Evolutionary conservation across 192 early-diverging fungal genomes (phyloP), one percentile per base, ranked within the genome.

Genomic region (Linnemannia zychae): DNA sequence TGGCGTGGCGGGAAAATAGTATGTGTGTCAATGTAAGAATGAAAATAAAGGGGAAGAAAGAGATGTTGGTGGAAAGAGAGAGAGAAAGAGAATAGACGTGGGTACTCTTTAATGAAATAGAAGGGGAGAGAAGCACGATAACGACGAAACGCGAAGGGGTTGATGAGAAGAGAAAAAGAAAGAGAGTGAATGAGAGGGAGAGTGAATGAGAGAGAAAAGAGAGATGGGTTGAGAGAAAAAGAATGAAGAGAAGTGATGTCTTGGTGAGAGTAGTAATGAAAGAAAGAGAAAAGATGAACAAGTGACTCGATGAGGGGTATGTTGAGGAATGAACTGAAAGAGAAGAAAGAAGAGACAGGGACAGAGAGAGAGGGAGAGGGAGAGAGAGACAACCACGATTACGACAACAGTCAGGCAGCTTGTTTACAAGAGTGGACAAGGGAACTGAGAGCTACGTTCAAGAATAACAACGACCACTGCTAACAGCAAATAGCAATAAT

Each of bases 1-100:
- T 20, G 74, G 37, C 9, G 28, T 50, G 13, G 75, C 46, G 38
- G 46, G 65, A 47, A 67, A 73, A 40, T 36, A 67, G 37, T 71
- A 24, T 52, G 53, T 31, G 5, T 9, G 28, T 18, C 40, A 44
- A 71, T 17, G 52, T 46, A 38, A 46, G 53, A 44, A 37, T 28
- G 40, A 36, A 49, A 68, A 57, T 63, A 71, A 60, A 72, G 16
- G 50, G 24, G 67, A 34, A 38, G 44, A 67, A 49, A 22, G n/a
- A n/a, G n/a, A n/a, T n/a, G n/a, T n/a, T 60, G 68, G 53, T 2
- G 11, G 11, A 1, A 38, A n/a, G 22, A 7, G 38, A 34, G 1
- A n/a, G n/a, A n/a, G n/a, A 20, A 37, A 3, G 31, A 73, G 24
- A 60, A 36, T 33, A 31, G 34, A 44, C 71, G 28, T 50, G 47